Evolutionary conservation across 108 stramenopile species (phyloP).

Genomic region (Cyclostephanos tholiformis): DNA sequence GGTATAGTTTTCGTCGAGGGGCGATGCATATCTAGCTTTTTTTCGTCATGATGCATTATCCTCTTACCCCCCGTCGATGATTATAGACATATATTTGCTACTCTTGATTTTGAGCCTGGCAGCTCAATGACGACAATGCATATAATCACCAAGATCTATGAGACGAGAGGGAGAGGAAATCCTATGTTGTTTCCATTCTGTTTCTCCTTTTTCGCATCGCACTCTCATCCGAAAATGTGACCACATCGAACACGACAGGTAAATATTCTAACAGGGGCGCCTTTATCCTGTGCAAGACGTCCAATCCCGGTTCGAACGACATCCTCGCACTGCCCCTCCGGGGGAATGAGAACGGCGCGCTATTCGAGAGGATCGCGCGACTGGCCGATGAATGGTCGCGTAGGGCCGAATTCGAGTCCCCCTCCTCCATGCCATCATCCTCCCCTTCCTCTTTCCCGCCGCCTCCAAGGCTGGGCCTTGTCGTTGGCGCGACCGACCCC

Average conservation of each 20-base stretch:
- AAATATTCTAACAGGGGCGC: slow-evolving; percentile 85
- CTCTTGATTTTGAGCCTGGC: slow-evolving; percentile 49
- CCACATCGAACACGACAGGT: slow-evolving; percentile 33
- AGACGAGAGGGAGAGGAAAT: slow-evolving; percentile 20
- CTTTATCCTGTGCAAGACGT: slow-evolving; percentile 98
- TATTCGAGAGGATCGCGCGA: slow-evolving; percentile 90
- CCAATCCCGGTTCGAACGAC: slow-evolving; percentile 94
- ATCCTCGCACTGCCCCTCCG: slow-evolving; percentile 74
- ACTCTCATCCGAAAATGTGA: too few relatives aligned
- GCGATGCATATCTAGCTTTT: too few relatives aligned
- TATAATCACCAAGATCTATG: slow-evolving; percentile 55
- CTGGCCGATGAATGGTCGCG: slow-evolving; percentile 68
- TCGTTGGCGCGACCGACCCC: slow-evolving; percentile 97
- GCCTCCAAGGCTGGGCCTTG: slow-evolving; percentile 84
- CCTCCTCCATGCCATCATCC: slow-evolving; percentile 23
- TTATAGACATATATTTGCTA: slow-evolving; percentile 53
- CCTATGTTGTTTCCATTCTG: neutral
- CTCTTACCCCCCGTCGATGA: slow-evolving; percentile 49
- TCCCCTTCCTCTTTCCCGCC: slow-evolving; percentile 7
- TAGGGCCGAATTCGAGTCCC: slow-evolving; percentile 45
- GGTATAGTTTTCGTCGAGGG: too few relatives aligned
- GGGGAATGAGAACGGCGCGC: slow-evolving; percentile 41
- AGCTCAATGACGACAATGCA: slow-evolving; percentile 42
- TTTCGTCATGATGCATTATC: too few relatives aligned
- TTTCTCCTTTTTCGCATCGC: slow-evolving; percentile 7